Conservation (phyloP, 1,284 basidiomycete genomes). For the Irpex lacteus region DNA sequence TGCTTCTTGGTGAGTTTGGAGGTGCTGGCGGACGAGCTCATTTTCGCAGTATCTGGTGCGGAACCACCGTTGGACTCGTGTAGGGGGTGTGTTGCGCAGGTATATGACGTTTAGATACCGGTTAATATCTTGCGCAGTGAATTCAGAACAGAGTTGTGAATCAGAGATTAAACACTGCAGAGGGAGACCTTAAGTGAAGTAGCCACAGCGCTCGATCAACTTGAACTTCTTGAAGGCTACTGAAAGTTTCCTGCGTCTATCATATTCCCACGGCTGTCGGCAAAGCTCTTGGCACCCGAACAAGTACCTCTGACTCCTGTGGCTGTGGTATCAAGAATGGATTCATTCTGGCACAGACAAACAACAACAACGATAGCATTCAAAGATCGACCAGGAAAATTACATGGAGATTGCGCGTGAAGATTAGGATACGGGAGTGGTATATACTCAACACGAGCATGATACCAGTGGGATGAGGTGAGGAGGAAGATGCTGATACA, state of each 20-base stretch:
- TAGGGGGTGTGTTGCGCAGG: not conserved
- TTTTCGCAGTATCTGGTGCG: not conserved
- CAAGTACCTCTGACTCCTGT: too few relatives aligned
- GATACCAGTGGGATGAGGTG: not conserved
- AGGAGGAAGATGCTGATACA: not conserved
- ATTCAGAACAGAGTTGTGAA: too few relatives aligned
- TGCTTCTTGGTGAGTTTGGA: constrained; percentile 79
- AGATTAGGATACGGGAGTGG: not conserved
- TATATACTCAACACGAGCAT: not conserved
- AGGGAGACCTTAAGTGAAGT: too few relatives aligned
- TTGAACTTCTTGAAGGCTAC: too few relatives aligned
- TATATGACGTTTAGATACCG: not conserved
- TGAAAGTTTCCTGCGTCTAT: too few relatives aligned
- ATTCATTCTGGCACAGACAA: too few relatives aligned
- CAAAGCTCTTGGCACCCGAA: not conserved
- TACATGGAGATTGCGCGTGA: not conserved
- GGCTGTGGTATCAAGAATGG: too few relatives aligned
- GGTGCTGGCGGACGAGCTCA: constrained; percentile 18
- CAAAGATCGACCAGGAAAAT: not conserved
- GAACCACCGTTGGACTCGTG: not conserved
- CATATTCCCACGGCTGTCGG: not conserved
- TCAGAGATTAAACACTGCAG: too few relatives aligned
- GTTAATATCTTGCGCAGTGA: too few relatives aligned
- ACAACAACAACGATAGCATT: not conserved
- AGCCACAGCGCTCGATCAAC: too few relatives aligned